Conservation (phyloP, 371 early-diverging fungal genomes). For the Mortierella sp. region DNA sequence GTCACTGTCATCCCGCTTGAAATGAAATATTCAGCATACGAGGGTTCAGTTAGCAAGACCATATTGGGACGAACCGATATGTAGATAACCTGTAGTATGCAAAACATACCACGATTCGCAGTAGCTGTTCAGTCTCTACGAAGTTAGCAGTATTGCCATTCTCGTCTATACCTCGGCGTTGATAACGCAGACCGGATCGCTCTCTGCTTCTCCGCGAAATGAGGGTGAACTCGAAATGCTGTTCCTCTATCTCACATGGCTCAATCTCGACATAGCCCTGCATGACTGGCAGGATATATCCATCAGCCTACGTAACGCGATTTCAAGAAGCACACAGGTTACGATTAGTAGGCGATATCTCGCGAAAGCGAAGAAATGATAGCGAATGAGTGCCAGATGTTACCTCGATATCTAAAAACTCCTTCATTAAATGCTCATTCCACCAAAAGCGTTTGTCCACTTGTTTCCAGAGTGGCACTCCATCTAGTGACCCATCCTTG, state of each 20-base stretch:
- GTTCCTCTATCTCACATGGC: conserved; percentile 69
- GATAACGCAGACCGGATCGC: conserved; percentile 87
- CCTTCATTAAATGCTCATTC: conserved; percentile 71
- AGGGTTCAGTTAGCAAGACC: too few relatives aligned
- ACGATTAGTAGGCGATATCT: too few relatives aligned
- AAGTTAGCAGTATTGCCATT: conserved; percentile 96
- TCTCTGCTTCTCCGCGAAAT: conserved; percentile 70
- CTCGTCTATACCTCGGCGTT: conserved; percentile 94
- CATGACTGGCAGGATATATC: conserved; percentile 73
- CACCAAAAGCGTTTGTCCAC: conserved; percentile 73
- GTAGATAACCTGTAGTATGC: too few relatives aligned
- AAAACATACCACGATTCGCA: conserved; percentile 38
- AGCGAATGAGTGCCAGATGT: too few relatives aligned
- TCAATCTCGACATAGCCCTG: conserved; percentile 78
- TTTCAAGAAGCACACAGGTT: too few relatives aligned
- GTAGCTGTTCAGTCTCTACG: conserved; percentile 98
- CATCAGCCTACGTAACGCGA: conserved; percentile 72
- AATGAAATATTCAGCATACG: neutral
- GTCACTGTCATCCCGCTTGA: conserved; percentile 58
- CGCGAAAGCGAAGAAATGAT: too few relatives aligned
- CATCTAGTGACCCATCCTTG: conserved; percentile 13
- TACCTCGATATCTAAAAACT: conserved; percentile 59
- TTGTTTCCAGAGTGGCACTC: conserved; percentile 55
- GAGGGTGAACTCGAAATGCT: conserved; percentile 65
- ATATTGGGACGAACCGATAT: too few relatives aligned